These are phyloP conservation scores for Corylus heterophylla DNA, from an alignment of 306 rosid genomes.

Conservation along the genomic window DNA sequence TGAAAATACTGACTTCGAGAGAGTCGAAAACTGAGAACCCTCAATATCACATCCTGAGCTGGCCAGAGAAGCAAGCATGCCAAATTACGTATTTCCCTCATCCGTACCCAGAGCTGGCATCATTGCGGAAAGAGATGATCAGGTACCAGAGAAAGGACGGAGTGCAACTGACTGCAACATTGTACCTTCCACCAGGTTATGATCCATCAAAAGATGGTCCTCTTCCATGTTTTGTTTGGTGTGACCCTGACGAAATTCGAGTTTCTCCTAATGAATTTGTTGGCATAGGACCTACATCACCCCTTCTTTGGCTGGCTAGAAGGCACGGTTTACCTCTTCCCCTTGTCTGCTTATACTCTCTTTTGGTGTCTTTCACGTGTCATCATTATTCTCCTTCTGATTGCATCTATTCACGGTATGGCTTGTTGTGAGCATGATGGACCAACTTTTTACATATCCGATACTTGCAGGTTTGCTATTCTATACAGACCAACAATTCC, in stretches of 20 bases:
- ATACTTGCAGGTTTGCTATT: conserved; percentile 81
- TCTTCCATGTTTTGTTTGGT: conserved; percentile 96
- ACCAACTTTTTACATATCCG: conserved; percentile 34
- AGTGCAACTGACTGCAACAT: conserved; percentile 92
- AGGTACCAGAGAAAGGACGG: conserved; percentile 97
- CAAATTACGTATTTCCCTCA: conserved; percentile 93
- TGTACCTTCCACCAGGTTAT: conserved; percentile 92
- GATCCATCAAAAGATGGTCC: conserved; percentile 88
- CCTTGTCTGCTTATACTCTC: conserved; percentile 10
- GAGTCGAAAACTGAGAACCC: conserved; percentile 98
- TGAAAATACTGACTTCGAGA: conserved; percentile 83
- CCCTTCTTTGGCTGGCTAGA: conserved; percentile 97
- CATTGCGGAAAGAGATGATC: conserved; percentile 95
- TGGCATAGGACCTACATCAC: conserved; percentile 91
- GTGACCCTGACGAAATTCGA: conserved; percentile 96
- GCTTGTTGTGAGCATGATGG: conserved; percentile 24
- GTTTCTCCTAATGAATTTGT: conserved; percentile 99
- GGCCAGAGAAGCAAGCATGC: conserved; percentile 73
- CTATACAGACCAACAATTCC: conserved; percentile 97
- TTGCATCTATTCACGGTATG: conserved; percentile 9
- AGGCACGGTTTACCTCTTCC: conserved; percentile 51
- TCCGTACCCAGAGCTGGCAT: conserved; percentile 94
- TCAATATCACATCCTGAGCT: conserved; percentile 72
- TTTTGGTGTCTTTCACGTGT: conserved; percentile 22
- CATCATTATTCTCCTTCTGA: conserved; percentile 6